A percentile compares a stretch with the other conserved stretches of the same genome.
phyloP scores from a whole-genome alignment of 2,329 filamentous ascomycete genomes.

The Tolypocladium inflatum region DNA sequence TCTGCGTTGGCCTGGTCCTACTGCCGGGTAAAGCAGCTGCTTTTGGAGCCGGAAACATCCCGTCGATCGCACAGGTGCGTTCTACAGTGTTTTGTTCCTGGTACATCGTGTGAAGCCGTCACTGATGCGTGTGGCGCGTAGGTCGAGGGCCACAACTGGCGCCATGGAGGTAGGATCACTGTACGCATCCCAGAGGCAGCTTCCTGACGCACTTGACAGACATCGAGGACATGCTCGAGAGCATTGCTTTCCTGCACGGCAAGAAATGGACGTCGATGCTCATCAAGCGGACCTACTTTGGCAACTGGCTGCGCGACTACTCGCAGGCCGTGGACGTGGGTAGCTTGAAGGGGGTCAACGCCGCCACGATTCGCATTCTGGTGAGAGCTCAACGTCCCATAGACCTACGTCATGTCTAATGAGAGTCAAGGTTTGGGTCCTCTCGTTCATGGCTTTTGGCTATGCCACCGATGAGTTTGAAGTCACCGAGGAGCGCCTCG shows the following conservation, averaged over 20 bases:
- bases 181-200: background rate
- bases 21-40: conserved; percentile 47
- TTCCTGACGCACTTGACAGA: conserved; percentile 30
- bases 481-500: conserved; percentile 70
- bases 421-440: conserved; percentile 58
- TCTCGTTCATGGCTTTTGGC: conserved; percentile 73
- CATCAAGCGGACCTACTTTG: conserved; percentile 72
- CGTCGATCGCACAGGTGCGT: conserved; percentile 45
- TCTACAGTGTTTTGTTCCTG: background rate
- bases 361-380: conserved; percentile 67
- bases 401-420: background rate
- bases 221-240: conserved; percentile 75
- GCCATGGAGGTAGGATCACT: conserved; percentile 47
- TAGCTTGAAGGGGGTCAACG: conserved; percentile 68
- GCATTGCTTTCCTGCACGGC: conserved; percentile 64
- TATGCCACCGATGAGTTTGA: conserved; percentile 84
- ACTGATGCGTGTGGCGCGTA: conserved; percentile 20
- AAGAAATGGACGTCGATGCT: conserved; percentile 80
- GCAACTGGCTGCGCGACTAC: conserved; percentile 81
- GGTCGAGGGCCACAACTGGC: conserved; percentile 60
- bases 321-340: conserved; percentile 76
- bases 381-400: conserved; percentile 23
- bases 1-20: conserved; percentile 44
- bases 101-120: background rate
- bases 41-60: conserved; percentile 64